Percentiles rank a stretch among this genome's conserved stretches.
phyloP scores from a whole-genome alignment of 805 yeast genomes.

The Lipomyces anomalus region DNA sequence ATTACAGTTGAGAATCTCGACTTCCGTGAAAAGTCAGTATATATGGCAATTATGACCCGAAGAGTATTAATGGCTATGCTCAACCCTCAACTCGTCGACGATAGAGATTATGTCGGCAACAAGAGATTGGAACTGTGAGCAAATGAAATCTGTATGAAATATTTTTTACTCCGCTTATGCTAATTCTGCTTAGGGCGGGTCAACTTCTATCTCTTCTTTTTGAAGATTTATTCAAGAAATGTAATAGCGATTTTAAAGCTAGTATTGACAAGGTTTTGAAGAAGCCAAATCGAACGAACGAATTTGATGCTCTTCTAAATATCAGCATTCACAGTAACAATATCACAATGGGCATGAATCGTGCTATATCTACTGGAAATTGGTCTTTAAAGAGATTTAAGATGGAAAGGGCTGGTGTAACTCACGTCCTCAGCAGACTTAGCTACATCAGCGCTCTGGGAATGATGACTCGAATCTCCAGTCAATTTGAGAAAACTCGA shows the following conservation, averaged over 20 bases:
- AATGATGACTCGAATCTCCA: conserved; percentile 98
- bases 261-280: conserved; percentile 89
- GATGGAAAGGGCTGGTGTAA: conserved; percentile 99
- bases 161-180: background rate
- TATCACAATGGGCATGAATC: conserved; percentile 86
- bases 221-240: conserved; percentile 95
- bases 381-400: conserved; percentile 98
- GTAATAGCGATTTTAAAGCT: conserved; percentile 89
- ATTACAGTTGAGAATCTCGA: conserved; percentile 77
- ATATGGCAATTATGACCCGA: conserved; percentile 94
- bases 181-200: conserved; percentile 57
- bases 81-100: conserved; percentile 93
- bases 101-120: conserved; percentile 97
- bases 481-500: conserved; percentile 97
- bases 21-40: conserved; percentile 88
- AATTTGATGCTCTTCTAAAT: conserved; percentile 85
- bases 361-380: conserved; percentile 97
- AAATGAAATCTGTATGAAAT: background rate
- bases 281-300: conserved; percentile 90
- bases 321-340: conserved; percentile 89
- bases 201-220: conserved; percentile 90
- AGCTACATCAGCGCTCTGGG: conserved; percentile 94
- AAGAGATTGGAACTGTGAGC: conserved; percentile 76
- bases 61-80: conserved; percentile 93
- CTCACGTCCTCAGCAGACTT: conserved; percentile 87